Evolutionary conservation across 2,329 filamentous ascomycete genomes (phyloP), one percentile per base, ranked within the genome.

Genomic region (Apiospora malaysiana): DNA sequence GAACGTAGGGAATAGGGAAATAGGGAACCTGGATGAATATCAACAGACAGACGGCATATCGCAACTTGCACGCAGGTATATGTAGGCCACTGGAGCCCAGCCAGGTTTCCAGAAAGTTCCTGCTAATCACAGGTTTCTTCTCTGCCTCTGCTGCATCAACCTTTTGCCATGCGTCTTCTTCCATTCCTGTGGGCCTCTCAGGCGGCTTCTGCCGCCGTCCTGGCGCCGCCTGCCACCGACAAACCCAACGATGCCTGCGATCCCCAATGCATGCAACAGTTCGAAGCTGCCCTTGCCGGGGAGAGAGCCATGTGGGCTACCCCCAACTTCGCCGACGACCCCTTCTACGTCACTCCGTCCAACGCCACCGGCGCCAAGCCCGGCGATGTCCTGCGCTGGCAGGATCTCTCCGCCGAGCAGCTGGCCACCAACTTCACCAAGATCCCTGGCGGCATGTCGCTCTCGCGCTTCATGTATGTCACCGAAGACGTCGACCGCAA

Each of bases 361-460:
- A 73, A 73, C 25, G 45, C 71, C 10, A 70, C 72, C 1, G 49
- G 49, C 18, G 70, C 71, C 37, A 68, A 66, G 8, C 69, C 72
- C 12, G 74, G 74, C 47, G 74, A 75, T 49, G 27, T 75, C 7
- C 63, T 75, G 5, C 66, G 70, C 56, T 74, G 73, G 74, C 69
- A 75, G 37, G 69, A 74, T 21, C 32, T 74, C n/a, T n/a, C 71
- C 2, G 40, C 66, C 18, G 43, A 21, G 6, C 49, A 69, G 37
- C 23, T 75, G 14, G 27, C 23, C 27, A 66, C 49, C 23, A 75
- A 73, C 63, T 75, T 68, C 68, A 70, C 73, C 14, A 37, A 68
- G 66, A 47, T 76, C 16, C 74, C 74, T 7, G 68, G 32, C 18
- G 69, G 73, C 42, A 42, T 73, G 37, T 70, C 70, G 5, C 46